A percentile compares a stretch with the other conserved stretches of the same genome.
Evolutionary conservation across 805 yeast species (phyloP).

Genomic region (Metschnikowia proteae): DNA sequence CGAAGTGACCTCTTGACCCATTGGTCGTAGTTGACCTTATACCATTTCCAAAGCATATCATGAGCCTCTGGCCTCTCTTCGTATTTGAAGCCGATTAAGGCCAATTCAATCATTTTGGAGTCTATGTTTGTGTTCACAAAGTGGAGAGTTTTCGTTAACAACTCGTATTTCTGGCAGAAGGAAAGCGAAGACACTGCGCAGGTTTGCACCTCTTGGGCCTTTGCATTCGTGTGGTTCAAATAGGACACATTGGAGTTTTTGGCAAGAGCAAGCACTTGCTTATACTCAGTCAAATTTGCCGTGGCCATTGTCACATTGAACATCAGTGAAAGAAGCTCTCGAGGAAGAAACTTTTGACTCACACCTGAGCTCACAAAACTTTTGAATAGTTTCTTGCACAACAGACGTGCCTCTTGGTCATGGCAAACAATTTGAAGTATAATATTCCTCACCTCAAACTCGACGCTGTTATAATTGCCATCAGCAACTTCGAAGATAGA

Average conservation of each 20-base stretch:
- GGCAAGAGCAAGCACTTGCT: conserved; percentile 51
- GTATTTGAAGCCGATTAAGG: conserved; percentile 51
- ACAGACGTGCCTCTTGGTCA: conserved; percentile 22
- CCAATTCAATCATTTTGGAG: conserved; percentile 50
- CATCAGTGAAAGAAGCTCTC: conserved; percentile 44
- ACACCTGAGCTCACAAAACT: conserved; percentile 47
- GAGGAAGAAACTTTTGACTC: conserved; percentile 45
- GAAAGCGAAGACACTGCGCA: conserved; percentile 56
- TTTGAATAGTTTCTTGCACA: conserved; percentile 45
- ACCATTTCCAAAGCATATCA: conserved; percentile 55
- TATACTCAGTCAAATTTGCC: conserved; percentile 50
- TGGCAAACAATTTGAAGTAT: conserved; percentile 40
- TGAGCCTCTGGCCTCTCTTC: conserved; percentile 28
- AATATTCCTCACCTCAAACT: conserved; percentile 42
- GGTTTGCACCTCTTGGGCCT: conserved; percentile 45
- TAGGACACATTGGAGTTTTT: conserved; percentile 48
- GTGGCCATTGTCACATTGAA: conserved; percentile 40
- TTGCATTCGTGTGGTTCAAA: conserved; percentile 33
- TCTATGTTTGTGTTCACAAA: conserved; percentile 57
- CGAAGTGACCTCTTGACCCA: conserved; percentile 50
- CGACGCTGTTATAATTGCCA: conserved; percentile 25
- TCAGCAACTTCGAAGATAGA: conserved; percentile 8
- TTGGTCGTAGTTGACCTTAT: conserved; percentile 44
- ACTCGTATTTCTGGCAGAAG: conserved; percentile 41
- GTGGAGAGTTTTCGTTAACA: conserved; percentile 52